phyloP scores from a whole-genome alignment of 1,139 yeast genomes.

The Eremothecium coryli region DNA sequence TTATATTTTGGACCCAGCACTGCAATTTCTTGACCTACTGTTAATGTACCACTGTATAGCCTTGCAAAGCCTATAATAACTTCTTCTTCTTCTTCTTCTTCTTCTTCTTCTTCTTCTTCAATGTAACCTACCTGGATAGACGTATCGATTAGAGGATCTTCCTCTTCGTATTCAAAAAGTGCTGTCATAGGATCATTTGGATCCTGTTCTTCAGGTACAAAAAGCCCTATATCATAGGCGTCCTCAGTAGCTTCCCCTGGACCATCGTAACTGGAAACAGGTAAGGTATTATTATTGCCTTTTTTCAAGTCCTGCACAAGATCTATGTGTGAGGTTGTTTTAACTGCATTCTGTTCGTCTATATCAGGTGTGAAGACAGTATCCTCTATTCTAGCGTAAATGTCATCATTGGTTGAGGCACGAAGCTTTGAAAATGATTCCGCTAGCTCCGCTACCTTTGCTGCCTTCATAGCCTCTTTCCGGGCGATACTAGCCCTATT shows the following conservation, averaged over 20 bases:
- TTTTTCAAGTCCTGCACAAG: neutral
- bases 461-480: constrained; percentile 44
- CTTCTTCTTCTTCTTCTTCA: constrained; percentile 35
- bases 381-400: constrained; percentile 25
- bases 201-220: constrained; percentile 25
- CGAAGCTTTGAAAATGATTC: constrained; percentile 30
- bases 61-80: constrained; percentile 81
- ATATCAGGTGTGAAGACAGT: constrained; percentile 24
- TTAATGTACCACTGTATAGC: constrained; percentile 74
- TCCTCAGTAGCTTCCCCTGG: constrained; percentile 13
- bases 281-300: constrained; percentile 12
- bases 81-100: constrained; percentile 44
- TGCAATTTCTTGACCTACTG: constrained; percentile 62
- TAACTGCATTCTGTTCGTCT: constrained; percentile 10
- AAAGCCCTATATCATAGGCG: constrained; percentile 15
- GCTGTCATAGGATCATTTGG: constrained; percentile 30
- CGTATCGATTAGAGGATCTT: constrained; percentile 27
- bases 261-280: constrained; percentile 16
- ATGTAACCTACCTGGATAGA: constrained; percentile 21
- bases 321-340: no score
- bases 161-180: constrained; percentile 31
- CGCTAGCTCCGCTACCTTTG: constrained; percentile 58
- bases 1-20: constrained; percentile 84
- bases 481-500: constrained; percentile 53
- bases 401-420: constrained; percentile 15